These are phyloP conservation scores for Cetraspora pellucida DNA, from an alignment of 192 early-diverging fungal genomes.

Conservation along the genomic window DNA sequence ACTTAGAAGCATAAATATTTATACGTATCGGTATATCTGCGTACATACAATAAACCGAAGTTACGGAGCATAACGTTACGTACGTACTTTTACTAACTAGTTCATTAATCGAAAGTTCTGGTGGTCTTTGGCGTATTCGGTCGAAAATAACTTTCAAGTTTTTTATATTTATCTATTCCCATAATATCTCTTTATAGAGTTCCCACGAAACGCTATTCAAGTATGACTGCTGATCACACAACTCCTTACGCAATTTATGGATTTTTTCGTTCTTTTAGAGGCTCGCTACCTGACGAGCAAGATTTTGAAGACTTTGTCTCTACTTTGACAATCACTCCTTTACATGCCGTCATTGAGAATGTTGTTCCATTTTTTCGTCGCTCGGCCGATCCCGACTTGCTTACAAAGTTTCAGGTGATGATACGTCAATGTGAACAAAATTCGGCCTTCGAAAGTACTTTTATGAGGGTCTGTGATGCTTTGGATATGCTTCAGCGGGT, in stretches of 20 bases:
- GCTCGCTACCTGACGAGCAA: conserved; percentile 45
- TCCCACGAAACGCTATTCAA: too few relatives aligned
- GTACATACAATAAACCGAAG: too few relatives aligned
- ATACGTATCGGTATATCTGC: too few relatives aligned
- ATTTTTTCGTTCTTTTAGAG: conserved; percentile 41
- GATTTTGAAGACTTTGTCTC: conserved; percentile 46
- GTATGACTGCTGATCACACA: conserved; percentile 10
- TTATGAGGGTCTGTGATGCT: conserved; percentile 27
- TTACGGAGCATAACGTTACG: too few relatives aligned
- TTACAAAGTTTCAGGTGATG: conserved; percentile 43
- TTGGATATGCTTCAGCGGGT: conserved; percentile 38
- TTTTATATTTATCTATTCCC: too few relatives aligned
- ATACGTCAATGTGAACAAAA: conserved; percentile 41
- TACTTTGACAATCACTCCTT: conserved; percentile 42
- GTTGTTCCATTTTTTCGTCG: conserved; percentile 43
- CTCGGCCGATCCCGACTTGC: conserved; percentile 38
- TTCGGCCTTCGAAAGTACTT: conserved; percentile 13
- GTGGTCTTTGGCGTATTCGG: too few relatives aligned
- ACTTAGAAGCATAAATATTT: too few relatives aligned
- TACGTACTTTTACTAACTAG: too few relatives aligned
- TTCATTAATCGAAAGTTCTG: too few relatives aligned
- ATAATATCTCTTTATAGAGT: too few relatives aligned
- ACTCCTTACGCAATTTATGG: conserved; percentile 41
- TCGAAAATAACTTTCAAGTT: too few relatives aligned
- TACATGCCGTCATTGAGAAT: conserved; percentile 37